These are phyloP conservation scores for Coniella lustricola DNA, from an alignment of 2,329 filamentous ascomycete species.

Conservation along the genomic window DNA sequence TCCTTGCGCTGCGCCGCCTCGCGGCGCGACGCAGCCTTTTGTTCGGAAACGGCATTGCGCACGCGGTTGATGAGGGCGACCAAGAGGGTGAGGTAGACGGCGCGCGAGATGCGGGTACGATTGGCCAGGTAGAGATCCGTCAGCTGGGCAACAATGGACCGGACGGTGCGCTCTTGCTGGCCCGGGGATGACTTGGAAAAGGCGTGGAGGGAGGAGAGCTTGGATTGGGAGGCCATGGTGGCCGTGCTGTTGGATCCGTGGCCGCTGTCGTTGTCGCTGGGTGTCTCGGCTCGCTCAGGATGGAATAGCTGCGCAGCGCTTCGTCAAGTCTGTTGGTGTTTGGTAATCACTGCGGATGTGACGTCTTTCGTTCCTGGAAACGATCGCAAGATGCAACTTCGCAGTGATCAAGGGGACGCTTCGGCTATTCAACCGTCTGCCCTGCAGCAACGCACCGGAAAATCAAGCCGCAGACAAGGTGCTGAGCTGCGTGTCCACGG, in stretches of 20 bases:
- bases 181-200: slow-evolving; percentile 23
- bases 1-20: slow-evolving; percentile 51
- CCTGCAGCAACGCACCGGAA: no score
- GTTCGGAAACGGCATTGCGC: slow-evolving; percentile 84
- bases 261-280: neutral
- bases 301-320: neutral
- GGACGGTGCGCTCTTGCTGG: slow-evolving; percentile 54
- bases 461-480: neutral
- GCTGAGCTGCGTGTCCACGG: neutral
- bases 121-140: slow-evolving; percentile 69
- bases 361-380: no score
- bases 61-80: slow-evolving; percentile 78
- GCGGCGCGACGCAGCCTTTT: slow-evolving; percentile 73
- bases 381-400: no score
- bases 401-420: no score
- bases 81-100: slow-evolving; percentile 76
- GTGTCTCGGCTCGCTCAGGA: neutral
- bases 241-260: neutral
- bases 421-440: no score
- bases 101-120: slow-evolving; percentile 74
- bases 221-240: slow-evolving; percentile 69
- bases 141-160: slow-evolving; percentile 58
- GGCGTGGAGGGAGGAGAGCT: slow-evolving; percentile 43
- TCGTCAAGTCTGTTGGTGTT: no score
- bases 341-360: no score